These are phyloP conservation scores for Fusarium sp. DNA, from an alignment of 2,329 filamentous ascomycete genomes.

Conservation along the genomic window DNA sequence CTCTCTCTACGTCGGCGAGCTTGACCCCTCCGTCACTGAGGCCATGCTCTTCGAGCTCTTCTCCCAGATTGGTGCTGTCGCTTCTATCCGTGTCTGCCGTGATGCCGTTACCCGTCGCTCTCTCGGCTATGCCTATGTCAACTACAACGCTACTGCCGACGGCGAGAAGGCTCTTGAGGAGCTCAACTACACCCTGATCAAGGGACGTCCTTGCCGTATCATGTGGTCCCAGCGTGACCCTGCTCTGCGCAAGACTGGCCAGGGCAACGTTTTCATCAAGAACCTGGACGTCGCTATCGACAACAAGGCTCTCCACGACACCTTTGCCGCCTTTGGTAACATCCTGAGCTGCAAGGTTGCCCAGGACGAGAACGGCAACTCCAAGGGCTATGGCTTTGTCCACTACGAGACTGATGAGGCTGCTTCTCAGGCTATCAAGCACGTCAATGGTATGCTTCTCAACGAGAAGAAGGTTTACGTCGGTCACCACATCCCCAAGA, in stretches of 20 bases:
- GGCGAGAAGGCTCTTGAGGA: slow-evolving; percentile 99
- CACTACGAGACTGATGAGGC: slow-evolving; percentile 99
- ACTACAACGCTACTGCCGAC: slow-evolving; percentile 98
- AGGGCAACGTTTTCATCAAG: slow-evolving; percentile 99
- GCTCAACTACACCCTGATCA: slow-evolving; percentile 99
- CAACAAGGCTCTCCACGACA: slow-evolving; percentile 99
- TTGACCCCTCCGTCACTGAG: slow-evolving; percentile 97
- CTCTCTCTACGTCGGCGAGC: slow-evolving; percentile 98
- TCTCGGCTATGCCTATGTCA: slow-evolving; percentile 99
- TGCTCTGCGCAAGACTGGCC: slow-evolving; percentile 97
- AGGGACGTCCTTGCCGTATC: slow-evolving; percentile 98
- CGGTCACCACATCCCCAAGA: slow-evolving; percentile 99
- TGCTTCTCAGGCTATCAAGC: slow-evolving; percentile 97
- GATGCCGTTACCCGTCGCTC: slow-evolving; percentile 98
- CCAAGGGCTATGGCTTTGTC: slow-evolving; percentile 99
- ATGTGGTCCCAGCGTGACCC: slow-evolving; percentile 99
- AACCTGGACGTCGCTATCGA: slow-evolving; percentile 98
- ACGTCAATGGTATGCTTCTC: slow-evolving; percentile 98
- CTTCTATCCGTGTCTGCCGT: slow-evolving; percentile 99
- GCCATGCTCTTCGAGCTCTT: slow-evolving; percentile 99
- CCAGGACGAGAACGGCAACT: slow-evolving; percentile 95
- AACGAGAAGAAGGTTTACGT: slow-evolving; percentile 99
- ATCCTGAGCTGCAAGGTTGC: slow-evolving; percentile 99
- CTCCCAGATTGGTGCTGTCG: slow-evolving; percentile 98
- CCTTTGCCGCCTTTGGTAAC: slow-evolving; percentile 98